phyloP scores from a whole-genome alignment of 1,139 yeast genomes.

The Debaryomyces robertsiae region DNA sequence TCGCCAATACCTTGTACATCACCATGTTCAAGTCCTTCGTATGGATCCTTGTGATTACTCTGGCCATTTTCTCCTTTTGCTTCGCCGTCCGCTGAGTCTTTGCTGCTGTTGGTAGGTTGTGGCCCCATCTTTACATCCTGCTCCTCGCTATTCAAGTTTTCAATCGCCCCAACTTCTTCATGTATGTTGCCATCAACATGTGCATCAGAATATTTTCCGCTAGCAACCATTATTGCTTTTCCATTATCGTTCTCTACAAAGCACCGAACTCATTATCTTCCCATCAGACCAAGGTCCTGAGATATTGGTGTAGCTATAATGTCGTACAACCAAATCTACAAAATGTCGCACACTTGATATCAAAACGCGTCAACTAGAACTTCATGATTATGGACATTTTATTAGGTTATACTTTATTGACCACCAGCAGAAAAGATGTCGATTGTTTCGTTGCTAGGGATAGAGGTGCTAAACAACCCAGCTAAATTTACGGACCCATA shows the following conservation, averaged over 20 bases:
- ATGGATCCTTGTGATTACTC: too few species aligned
- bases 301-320: conserved; percentile 1
- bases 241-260: not conserved
- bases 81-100: not conserved
- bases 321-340: conserved; percentile 1
- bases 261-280: too few species aligned
- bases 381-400: conserved; percentile 1
- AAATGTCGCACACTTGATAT: not conserved
- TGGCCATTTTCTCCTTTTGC: not conserved
- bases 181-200: not conserved
- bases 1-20: too few species aligned
- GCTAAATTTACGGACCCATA: conserved; percentile 93
- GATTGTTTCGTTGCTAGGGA: conserved; percentile 88
- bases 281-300: too few species aligned
- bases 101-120: not conserved
- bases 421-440: conserved; percentile 56
- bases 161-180: not conserved
- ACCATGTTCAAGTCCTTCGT: too few species aligned
- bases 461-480: conserved; percentile 91
- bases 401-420: not conserved
- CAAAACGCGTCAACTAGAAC: not conserved
- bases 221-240: not conserved
- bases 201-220: not conserved
- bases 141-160: not conserved
- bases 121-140: not conserved